Evolutionary conservation across 768 basidiomycete genomes (phyloP), one percentile per base, ranked within the genome.

Genomic region (Erythrobasidium yunnanense): DNA sequence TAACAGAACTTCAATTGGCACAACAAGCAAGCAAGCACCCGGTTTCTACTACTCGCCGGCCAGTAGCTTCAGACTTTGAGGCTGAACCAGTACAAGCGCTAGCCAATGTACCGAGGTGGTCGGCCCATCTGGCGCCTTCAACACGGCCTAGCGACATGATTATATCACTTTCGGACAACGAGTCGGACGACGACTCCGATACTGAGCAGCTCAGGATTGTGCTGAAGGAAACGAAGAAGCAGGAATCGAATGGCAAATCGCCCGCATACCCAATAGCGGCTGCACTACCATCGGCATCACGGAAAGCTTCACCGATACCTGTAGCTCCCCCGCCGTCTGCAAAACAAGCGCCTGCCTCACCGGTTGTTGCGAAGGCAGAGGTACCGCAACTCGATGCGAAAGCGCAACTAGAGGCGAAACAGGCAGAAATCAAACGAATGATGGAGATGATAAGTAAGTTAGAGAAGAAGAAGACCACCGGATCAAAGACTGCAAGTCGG

Each of bases 21-120:
- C 38, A 42, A n/a, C 38, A 42, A n/a, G 38, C 38, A 11, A 42
- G 11, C 38, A n/a, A n/a, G 38, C 38, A n/a, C 38, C n/a, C n/a
- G n/a, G n/a, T n/a, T n/a, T n/a, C n/a, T n/a, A n/a, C 38, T 42
- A 11, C 38, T n/a, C 38, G 38, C 23, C 56, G 56, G 11, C 29
- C 56, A 34, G 56, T 58, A 47, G 56, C 56, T 3, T n/a, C 38
- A 6, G 56, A 58, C 35, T 58, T 58, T 20, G 56, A 58, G 29
- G 15, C 4, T 32, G 56, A 58, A 2, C 56, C 56, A 6, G 25
- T 42, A 6, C 56, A 58, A 13, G 45, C 25, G 6, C 22, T 58
- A 3, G 30, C 56, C 2, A 34, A 34, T 46, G 56, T 58, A 46
- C 56, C 56, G 5, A 34, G 56, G 47, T 58, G 56, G 56, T 42